Base-by-base conservation (phyloP, 1,284 basidiomycete genomes). In the Coriolopsis trogii region DNA sequence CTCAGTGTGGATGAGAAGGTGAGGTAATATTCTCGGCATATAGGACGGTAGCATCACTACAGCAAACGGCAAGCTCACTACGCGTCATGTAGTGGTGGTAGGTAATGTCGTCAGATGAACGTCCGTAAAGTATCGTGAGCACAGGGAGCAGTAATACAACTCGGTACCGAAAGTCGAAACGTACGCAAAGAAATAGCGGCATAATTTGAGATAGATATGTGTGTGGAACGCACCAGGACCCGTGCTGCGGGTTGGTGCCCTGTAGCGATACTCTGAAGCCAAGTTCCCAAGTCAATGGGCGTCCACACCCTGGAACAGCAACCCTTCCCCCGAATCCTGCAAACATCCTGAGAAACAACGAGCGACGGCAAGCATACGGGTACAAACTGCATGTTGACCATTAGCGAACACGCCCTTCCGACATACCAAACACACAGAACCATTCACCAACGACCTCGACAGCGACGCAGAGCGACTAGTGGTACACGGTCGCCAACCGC, bases 201-300 rank as follows among this genome's bases (percentile, higher is more conserved):
- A 56, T 56, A 51, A 30, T 56, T 50, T 52, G 36, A 49, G 39
- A 56, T 52, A 56, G 33, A 50, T 34, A 34, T 18, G 37, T 45
- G 50, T 29, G 13, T 21, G 25, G 6, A 26, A 56, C 33, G 36
- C 25, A 36, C 25, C 26, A 41, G 39, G 28, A 29, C 37, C 33
- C 8, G 16, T 18, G 21, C 24, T 16, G n/a, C 7, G 18, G 9
- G 21, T 28, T n/a, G 25, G n/a, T n/a, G n/a, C n/a, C n/a, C n/a
- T n/a, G n/a, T n/a, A n/a, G n/a, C n/a, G n/a, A n/a, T n/a, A n/a
- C n/a, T n/a, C n/a, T n/a, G n/a, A n/a, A n/a, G n/a, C n/a, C n/a
- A n/a, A n/a, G n/a, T n/a, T n/a, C n/a, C n/a, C n/a, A n/a, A n/a
- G n/a, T n/a, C n/a, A n/a, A n/a, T n/a, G n/a, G n/a, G n/a, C n/a